Conservation (phyloP, 192 early-diverging fungal genomes). For the Linderina pennispora region DNA sequence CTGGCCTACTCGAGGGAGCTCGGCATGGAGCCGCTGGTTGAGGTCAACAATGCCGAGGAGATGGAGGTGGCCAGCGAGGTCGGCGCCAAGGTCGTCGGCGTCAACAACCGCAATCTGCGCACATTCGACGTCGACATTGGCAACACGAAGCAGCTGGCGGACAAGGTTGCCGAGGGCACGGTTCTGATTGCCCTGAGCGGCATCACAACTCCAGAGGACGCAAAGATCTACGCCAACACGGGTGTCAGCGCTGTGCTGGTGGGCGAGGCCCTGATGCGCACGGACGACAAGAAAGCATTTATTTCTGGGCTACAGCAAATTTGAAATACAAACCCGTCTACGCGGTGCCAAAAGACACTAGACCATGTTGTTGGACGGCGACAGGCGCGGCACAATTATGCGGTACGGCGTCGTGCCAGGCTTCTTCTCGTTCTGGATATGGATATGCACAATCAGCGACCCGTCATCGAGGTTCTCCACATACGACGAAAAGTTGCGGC, state of each 20-base stretch:
- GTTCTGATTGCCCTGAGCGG: slow-evolving; percentile 88
- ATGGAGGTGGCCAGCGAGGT: slow-evolving; percentile 79
- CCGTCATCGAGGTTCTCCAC: slow-evolving; percentile 26
- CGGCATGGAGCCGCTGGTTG: slow-evolving; percentile 98
- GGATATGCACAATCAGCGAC: slow-evolving; percentile 49
- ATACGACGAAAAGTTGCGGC: slow-evolving; percentile 56
- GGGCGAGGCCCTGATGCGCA: slow-evolving; percentile 92
- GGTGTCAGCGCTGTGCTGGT: slow-evolving; percentile 83
- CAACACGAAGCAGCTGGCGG: slow-evolving; percentile 71
- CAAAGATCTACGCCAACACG: slow-evolving; percentile 68
- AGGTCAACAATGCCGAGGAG: slow-evolving; percentile 89
- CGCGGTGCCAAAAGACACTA: neutral
- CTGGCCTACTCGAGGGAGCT: slow-evolving; percentile 69
- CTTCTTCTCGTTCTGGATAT: slow-evolving; percentile 51
- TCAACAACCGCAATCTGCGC: slow-evolving; percentile 97
- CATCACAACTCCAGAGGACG: slow-evolving; percentile 76
- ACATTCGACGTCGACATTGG: slow-evolving; percentile 93
- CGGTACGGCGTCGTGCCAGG: slow-evolving; percentile 45
- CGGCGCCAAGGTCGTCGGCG: slow-evolving; percentile 87
- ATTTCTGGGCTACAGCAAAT: slow-evolving; percentile 54
- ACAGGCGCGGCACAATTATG: slow-evolving; percentile 36
- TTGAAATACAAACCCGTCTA: neutral
- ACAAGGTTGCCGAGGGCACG: slow-evolving; percentile 58
- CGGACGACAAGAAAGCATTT: slow-evolving; percentile 67
- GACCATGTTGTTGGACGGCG: slow-evolving; percentile 10